These are phyloP conservation scores for Globisporangium yorkense DNA, from an alignment of 352 stramenopile species.

Conservation along the genomic window DNA sequence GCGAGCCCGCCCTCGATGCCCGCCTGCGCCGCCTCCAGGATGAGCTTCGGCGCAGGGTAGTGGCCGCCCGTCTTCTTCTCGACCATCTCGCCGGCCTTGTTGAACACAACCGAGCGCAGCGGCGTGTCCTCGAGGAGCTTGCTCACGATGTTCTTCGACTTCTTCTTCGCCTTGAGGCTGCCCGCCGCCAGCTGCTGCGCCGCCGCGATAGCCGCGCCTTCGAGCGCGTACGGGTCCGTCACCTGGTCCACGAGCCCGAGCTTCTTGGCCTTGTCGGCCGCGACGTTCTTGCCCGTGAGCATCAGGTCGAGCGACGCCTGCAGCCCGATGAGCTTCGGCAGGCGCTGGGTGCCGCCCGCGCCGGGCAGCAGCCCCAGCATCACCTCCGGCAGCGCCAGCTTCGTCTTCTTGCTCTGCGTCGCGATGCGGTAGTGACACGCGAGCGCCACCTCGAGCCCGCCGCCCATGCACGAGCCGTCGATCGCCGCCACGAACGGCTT, in stretches of 20 bases:
- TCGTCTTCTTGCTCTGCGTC: constrained; percentile 93
- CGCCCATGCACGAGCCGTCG: constrained; percentile 94
- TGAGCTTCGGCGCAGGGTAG: constrained; percentile 94
- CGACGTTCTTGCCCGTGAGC: constrained; percentile 96
- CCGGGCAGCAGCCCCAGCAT: constrained; percentile 97
- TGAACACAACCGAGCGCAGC: constrained; percentile 90
- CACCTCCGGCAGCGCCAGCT: constrained; percentile 95
- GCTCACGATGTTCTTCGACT: constrained; percentile 82
- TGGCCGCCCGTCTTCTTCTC: constrained; percentile 96
- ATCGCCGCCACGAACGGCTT: constrained; percentile 96
- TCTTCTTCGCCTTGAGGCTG: constrained; percentile 91
- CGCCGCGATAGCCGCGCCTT: constrained; percentile 87
- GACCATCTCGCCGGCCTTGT: constrained; percentile 94
- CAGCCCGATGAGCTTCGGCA: constrained; percentile 92
- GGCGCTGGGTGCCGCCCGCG: constrained; percentile 96
- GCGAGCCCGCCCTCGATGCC: constrained; percentile 76
- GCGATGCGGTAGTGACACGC: constrained; percentile 98
- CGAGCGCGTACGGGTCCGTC: constrained; percentile 86
- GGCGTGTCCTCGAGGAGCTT: constrained; percentile 93
- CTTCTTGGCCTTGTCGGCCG: constrained; percentile 94
- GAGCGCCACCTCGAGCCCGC: constrained; percentile 95
- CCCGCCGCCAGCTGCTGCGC: constrained; percentile 88
- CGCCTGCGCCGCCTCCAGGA: constrained; percentile 89
- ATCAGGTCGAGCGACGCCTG: constrained; percentile 96
- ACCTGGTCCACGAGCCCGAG: constrained; percentile 97